phyloP scores from a whole-genome alignment of 2,329 filamentous ascomycete genomes.

The Chrysoporthe deuterocubensis region DNA sequence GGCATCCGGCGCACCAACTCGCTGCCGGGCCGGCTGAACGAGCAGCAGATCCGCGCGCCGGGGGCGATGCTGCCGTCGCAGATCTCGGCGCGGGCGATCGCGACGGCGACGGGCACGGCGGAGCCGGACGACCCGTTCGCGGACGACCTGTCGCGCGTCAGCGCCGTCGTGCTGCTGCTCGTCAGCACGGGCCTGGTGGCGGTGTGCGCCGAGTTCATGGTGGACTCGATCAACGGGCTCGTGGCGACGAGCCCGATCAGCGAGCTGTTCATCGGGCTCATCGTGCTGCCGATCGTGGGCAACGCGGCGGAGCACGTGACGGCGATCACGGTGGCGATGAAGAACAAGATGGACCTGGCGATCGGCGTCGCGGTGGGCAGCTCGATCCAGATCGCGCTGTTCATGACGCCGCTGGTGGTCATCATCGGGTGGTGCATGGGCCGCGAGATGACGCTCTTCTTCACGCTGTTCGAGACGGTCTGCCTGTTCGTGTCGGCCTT shows the following conservation, averaged over 20 bases:
- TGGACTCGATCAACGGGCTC: slow-evolving; percentile 68
- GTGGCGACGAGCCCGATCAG: slow-evolving; percentile 60
- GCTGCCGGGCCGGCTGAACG: slow-evolving; percentile 69
- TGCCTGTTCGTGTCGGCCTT: slow-evolving; percentile 83
- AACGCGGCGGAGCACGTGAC: slow-evolving; percentile 77
- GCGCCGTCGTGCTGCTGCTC: slow-evolving; percentile 62
- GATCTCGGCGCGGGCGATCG: slow-evolving; percentile 45
- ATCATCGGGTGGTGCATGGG: slow-evolving; percentile 72
- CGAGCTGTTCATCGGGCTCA: slow-evolving; percentile 73
- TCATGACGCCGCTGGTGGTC: slow-evolving; percentile 72
- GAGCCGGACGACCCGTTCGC: slow-evolving; percentile 37
- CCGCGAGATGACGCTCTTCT: slow-evolving; percentile 78
- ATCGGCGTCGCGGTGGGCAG: slow-evolving; percentile 74
- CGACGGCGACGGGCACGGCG: slow-evolving; percentile 34
- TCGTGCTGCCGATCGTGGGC: slow-evolving; percentile 73
- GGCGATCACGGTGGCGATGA: slow-evolving; percentile 70
- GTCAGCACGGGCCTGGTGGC: slow-evolving; percentile 69
- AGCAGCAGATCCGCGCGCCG: slow-evolving; percentile 49
- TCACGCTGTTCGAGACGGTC: slow-evolving; percentile 87
- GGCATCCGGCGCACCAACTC: slow-evolving; percentile 77
- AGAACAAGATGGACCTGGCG: slow-evolving; percentile 77
- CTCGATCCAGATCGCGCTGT: slow-evolving; percentile 73
- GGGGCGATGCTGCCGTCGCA: slow-evolving; percentile 55
- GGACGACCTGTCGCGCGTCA: slow-evolving; percentile 42
- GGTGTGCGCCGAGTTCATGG: slow-evolving; percentile 71